Evolutionary conservation across 371 early-diverging fungal genomes (phyloP).

Genomic region (Synchytrium microbalum): DNA sequence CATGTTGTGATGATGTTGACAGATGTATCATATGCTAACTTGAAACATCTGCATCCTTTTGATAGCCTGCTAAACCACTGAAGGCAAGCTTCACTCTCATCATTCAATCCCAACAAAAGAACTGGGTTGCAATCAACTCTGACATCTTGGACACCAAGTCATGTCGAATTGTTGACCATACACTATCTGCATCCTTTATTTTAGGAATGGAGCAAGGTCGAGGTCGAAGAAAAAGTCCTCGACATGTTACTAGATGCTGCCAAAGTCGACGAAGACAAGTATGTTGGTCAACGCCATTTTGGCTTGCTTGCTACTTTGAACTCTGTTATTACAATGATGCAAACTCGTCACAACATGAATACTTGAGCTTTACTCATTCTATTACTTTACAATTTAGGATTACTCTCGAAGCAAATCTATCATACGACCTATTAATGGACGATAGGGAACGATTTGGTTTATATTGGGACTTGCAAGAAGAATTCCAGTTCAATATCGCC

Average conservation of each 20-base stretch:
- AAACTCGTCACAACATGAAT: too few species aligned
- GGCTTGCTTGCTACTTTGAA: too few species aligned
- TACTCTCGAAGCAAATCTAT: not conserved
- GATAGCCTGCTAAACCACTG: not conserved
- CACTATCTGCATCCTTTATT: not conserved
- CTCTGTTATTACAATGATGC: too few species aligned
- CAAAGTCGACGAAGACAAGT: not conserved
- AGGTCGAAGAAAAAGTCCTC: constrained; percentile 2
- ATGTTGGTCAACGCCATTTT: too few species aligned
- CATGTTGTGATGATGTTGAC: too few species aligned
- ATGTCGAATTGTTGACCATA: not conserved
- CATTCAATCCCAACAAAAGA: too few species aligned
- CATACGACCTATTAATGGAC: not conserved
- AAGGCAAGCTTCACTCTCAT: not conserved
- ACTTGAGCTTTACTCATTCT: too few species aligned
- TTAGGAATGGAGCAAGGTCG: not conserved
- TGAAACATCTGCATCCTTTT: too few species aligned
- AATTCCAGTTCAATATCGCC: constrained; percentile 3
- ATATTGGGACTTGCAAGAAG: constrained; percentile 4
- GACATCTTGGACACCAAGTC: too few species aligned
- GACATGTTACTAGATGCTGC: constrained; percentile 4
- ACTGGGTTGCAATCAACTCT: too few species aligned
- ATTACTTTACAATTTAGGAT: too few species aligned
- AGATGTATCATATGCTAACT: too few species aligned
- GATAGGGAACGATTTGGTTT: not conserved